Conservation (phyloP, 2,329 filamentous ascomycete species). For the Aspergillus fumigatiaffinis region DNA sequence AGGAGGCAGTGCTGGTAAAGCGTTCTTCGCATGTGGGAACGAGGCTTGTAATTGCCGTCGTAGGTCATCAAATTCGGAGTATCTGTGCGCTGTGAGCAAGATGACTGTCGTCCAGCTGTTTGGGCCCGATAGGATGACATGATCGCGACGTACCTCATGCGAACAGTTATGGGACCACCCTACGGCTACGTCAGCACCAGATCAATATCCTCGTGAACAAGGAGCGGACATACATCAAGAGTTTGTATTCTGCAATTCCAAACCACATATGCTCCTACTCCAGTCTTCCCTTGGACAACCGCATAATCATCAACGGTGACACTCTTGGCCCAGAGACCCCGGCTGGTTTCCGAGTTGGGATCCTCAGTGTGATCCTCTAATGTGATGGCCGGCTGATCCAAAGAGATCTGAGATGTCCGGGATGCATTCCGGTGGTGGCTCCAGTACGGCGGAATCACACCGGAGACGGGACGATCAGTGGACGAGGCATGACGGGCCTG, state of each 20-base stretch:
- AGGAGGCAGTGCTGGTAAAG: conserved; percentile 84
- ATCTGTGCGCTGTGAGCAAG: conserved; percentile 47
- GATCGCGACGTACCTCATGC: conserved; percentile 50
- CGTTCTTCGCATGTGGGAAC: conserved; percentile 77
- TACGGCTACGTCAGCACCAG: conserved; percentile 25
- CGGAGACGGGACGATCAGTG: conserved; percentile 26
- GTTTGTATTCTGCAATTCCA: conserved; percentile 91
- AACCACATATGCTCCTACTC: conserved; percentile 84
- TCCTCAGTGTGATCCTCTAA: conserved; percentile 64
- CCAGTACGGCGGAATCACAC: conserved; percentile 45
- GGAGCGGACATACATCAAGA: conserved; percentile 60
- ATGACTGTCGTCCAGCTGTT: background rate
- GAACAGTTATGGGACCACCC: conserved; percentile 56
- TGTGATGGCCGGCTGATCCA: conserved; percentile 48
- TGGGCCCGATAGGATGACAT: background rate
- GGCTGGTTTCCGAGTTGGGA: conserved; percentile 51
- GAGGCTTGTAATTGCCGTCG: conserved; percentile 68
- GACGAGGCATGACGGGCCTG: conserved; percentile 13
- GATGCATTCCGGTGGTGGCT: conserved; percentile 40
- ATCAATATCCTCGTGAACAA: background rate
- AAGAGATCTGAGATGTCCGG: conserved; percentile 37
- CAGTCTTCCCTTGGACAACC: conserved; percentile 56
- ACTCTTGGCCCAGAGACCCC: conserved; percentile 59
- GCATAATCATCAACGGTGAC: conserved; percentile 61
- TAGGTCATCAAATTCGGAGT: conserved; percentile 90